These are phyloP conservation scores for Trematosphaeria pertusa DNA, from an alignment of 2,329 filamentous ascomycete genomes.

Conservation along the genomic window DNA sequence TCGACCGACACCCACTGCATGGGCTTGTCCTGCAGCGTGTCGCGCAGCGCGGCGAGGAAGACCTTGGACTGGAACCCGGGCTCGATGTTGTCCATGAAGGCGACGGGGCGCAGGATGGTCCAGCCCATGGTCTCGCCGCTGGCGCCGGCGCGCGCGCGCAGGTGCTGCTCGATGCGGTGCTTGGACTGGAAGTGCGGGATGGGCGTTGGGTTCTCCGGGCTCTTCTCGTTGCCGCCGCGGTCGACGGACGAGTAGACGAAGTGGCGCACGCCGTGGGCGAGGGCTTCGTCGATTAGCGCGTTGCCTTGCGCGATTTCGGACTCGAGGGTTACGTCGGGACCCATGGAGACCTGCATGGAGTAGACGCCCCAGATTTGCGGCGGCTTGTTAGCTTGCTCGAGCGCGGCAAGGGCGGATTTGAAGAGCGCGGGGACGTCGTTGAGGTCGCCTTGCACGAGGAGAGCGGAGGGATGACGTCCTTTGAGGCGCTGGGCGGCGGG, in stretches of 20 bases:
- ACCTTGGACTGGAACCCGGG: conserved; percentile 57
- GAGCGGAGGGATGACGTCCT: conserved; percentile 56
- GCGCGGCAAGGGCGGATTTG: conserved; percentile 47
- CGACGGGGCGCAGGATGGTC: conserved; percentile 68
- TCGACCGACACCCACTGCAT: conserved; percentile 50
- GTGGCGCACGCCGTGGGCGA: conserved; percentile 62
- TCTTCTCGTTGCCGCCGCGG: conserved; percentile 63
- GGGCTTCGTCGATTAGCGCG: conserved; percentile 63
- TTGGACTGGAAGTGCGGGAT: conserved; percentile 70
- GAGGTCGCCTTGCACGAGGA: conserved; percentile 65
- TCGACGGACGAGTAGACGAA: conserved; percentile 72
- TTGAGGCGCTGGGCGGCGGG: conserved; percentile 58
- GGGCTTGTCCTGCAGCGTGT: conserved; percentile 50
- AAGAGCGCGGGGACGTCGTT: conserved; percentile 61
- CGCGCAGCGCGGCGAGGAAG: conserved; percentile 55
- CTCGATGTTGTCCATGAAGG: conserved; percentile 68
- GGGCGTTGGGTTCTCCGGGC: conserved; percentile 54
- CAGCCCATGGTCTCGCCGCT: conserved; percentile 60
- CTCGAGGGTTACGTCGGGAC: conserved; percentile 51
- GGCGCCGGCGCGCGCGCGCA: conserved; percentile 56
- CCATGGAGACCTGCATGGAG: conserved; percentile 63
- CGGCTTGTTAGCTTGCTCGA: conserved; percentile 41
- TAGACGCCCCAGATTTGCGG: conserved; percentile 65
- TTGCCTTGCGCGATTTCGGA: conserved; percentile 64
- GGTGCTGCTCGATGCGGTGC: conserved; percentile 66